Evolutionary conservation across 2,329 filamentous ascomycete genomes (phyloP).

Genomic region (Beauveria asiatica): DNA sequence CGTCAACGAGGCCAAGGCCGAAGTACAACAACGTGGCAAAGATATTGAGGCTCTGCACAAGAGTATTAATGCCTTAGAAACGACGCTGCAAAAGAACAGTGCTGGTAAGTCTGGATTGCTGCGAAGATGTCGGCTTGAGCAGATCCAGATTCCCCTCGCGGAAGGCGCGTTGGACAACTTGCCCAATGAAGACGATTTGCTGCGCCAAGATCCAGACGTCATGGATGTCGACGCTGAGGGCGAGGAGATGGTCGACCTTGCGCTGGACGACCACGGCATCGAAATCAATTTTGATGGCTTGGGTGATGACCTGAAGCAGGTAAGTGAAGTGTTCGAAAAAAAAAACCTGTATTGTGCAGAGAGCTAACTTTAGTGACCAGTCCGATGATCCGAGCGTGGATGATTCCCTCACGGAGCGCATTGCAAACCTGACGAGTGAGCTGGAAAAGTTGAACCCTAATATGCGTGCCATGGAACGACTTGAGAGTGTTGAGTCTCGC

Average conservation of each 20-base stretch:
- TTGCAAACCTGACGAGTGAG: conserved; percentile 64
- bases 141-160: conserved; percentile 75
- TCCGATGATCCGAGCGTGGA: conserved; percentile 64
- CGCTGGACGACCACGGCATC: conserved; percentile 84
- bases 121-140: conserved; percentile 85
- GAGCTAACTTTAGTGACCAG: conserved; percentile 35
- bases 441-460: conserved; percentile 95
- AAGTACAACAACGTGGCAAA: conserved; percentile 76
- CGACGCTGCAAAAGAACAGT: conserved; percentile 76
- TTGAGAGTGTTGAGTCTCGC: conserved; percentile 76
- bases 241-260: conserved; percentile 50
- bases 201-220: conserved; percentile 70
- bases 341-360: background rate
- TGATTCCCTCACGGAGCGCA: conserved; percentile 67
- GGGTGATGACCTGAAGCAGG: conserved; percentile 72
- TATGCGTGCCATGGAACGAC: conserved; percentile 86
- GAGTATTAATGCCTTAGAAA: conserved; percentile 74
- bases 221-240: conserved; percentile 82
- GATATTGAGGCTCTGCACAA: conserved; percentile 68
- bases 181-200: conserved; percentile 75
- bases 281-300: conserved; percentile 77
- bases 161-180: conserved; percentile 74
- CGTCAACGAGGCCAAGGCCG: conserved; percentile 68
- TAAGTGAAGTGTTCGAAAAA: conserved; percentile 32
- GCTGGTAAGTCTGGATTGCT: conserved; percentile 77